Percentiles rank a stretch among this genome's conserved stretches.
These are phyloP conservation scores for Russula sp. DNA, from an alignment of 768 basidiomycete species.

Conservation along the genomic window DNA sequence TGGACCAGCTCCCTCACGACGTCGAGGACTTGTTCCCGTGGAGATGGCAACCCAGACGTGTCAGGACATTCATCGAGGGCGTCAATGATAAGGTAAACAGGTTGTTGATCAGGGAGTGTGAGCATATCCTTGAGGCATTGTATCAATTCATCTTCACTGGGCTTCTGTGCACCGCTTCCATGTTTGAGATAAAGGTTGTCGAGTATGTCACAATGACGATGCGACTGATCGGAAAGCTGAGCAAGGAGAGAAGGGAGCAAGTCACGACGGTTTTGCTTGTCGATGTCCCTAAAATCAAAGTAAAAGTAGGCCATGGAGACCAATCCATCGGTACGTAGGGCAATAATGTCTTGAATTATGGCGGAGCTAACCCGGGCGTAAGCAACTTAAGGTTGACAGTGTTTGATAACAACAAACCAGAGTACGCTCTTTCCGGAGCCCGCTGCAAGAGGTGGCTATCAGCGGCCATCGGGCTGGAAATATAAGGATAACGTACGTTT, in stretches of 20 bases:
- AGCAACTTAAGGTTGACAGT: neutral
- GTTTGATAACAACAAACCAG: neutral
- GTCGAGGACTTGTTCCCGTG: neutral
- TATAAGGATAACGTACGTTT: neutral
- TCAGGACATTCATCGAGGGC: neutral
- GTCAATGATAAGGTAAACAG: neutral
- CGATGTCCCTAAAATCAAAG: neutral
- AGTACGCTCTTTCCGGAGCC: conserved; percentile 2
- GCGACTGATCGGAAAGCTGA: neutral
- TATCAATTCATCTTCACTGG: neutral
- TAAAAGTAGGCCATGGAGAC: neutral
- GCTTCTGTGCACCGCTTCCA: neutral
- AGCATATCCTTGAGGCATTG: neutral
- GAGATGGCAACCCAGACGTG: conserved; percentile 4
- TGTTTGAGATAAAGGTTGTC: neutral
- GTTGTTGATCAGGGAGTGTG: neutral
- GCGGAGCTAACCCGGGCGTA: neutral
- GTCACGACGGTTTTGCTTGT: neutral
- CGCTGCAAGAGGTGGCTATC: neutral
- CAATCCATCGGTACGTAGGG: neutral
- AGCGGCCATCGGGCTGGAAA: too few relatives aligned
- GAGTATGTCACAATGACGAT: neutral
- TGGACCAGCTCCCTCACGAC: neutral
- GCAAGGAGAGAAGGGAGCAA: neutral
- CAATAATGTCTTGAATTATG: neutral